A percentile compares a stretch with the other conserved stretches of the same genome.
phyloP scores from a whole-genome alignment of 2,329 filamentous ascomycete species.

The Ilyonectria mors-panacis region DNA sequence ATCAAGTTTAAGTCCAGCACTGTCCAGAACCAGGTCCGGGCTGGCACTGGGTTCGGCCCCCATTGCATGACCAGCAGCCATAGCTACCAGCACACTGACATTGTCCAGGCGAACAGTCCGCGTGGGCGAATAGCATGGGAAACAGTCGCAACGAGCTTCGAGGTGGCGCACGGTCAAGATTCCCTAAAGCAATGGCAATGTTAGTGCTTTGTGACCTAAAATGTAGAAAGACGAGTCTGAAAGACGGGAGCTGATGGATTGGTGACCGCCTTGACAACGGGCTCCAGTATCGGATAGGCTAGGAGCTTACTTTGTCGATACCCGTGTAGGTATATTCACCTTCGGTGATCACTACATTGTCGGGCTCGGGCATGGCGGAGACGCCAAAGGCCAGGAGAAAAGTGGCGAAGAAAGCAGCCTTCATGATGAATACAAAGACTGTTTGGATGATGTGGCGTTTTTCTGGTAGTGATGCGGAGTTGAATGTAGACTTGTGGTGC shows the following conservation, averaged over 20 bases:
- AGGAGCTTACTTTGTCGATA: constrained; percentile 15
- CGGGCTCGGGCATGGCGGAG: constrained; percentile 17
- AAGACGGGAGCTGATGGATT: not conserved
- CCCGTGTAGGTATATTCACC: constrained; percentile 16
- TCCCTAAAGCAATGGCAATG: not conserved
- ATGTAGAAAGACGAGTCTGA: not conserved
- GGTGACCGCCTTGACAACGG: not conserved
- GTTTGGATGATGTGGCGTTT: too few species aligned
- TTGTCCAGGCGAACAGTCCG: not conserved
- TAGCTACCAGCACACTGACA: not conserved
- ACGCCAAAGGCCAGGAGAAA: constrained; percentile 14
- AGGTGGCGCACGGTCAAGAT: not conserved
- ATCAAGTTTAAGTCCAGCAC: not conserved
- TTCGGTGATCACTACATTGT: constrained; percentile 13
- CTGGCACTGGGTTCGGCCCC: constrained; percentile 2
- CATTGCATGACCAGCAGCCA: constrained; percentile 4
- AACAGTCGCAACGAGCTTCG: not conserved
- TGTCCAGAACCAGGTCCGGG: constrained; percentile 1
- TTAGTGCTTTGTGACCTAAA: not conserved
- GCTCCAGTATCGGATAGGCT: too few species aligned
- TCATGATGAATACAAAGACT: too few species aligned
- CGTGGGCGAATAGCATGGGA: not conserved
- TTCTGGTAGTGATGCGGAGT: too few species aligned
- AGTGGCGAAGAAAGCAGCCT: too few species aligned
- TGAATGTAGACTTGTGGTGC: too few species aligned